Evolutionary conservation across 441 rosid genomes (phyloP), one percentile per base, ranked within the genome.

Genomic region (Eutrema salsugineum): DNA sequence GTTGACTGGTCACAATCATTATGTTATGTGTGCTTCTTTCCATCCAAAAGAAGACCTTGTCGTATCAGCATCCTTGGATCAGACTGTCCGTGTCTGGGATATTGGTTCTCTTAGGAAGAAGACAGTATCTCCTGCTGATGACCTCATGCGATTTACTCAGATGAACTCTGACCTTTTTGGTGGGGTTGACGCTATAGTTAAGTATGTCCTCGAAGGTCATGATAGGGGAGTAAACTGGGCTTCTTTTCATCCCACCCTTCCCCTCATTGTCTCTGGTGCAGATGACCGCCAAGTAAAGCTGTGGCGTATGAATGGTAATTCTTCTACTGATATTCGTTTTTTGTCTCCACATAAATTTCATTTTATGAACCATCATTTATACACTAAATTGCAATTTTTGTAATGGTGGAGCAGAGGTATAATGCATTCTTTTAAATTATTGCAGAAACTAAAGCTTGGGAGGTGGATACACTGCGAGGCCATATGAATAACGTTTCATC

Each of bases 161-260:
- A 87, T 93, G 97, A 93, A 93, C 66, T 69, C 89, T 20, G 97
- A 93, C 75, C 87, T 92, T 47, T 92, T 92, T 75, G 97, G 96
- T 42, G 97, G 96, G 17, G 91, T 87, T 63, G 97, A 92, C 74
- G 95, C 91, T 50, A 91, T 89, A 53, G 98, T 90, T 22, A 90
- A 90, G 87, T 92, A 92, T 76, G 98, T 92, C 44, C 82, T 92
- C 73, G 97, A 92, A 83, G 98, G 97, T 58, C 98, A 93, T 83
- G 98, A 90, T 40, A 85, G 97, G 71, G 98, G 98, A 16, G 98
- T 93, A 20, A 93, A 90, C 78, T 93, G 98, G 98, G 97, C 98
- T 78, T 70, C 97, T 68, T 93, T 93, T 75, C 98, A 93, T 71
- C 98, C 98, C 46, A 90, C 86, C 19, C 85, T 92, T 68, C 97